Conservation (phyloP, 208 protist genomes). For the Wallacemonas collosoma region DNA sequence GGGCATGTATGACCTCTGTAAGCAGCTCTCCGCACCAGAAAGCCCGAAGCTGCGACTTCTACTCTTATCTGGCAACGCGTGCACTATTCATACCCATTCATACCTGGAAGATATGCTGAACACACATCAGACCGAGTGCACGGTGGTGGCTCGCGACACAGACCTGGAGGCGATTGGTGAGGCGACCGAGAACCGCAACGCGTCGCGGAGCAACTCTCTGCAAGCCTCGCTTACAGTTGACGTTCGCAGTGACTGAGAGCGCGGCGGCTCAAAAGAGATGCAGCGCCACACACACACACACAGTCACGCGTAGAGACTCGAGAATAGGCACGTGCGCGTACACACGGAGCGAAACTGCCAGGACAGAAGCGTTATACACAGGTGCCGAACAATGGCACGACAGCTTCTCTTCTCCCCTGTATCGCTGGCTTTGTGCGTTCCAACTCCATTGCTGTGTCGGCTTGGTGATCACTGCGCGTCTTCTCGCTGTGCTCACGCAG, state of each 20-base stretch:
- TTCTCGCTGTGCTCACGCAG: too few species aligned
- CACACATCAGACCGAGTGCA: constrained; percentile 37
- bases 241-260: background rate
- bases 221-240: background rate
- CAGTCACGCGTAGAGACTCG: too few species aligned
- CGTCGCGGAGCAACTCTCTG: background rate
- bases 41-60: constrained; percentile 43
- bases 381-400: too few species aligned
- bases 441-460: too few species aligned
- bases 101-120: constrained; percentile 42
- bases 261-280: too few species aligned
- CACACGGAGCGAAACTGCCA: too few species aligned
- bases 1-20: constrained; percentile 47
- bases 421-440: too few species aligned
- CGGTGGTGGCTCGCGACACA: constrained; percentile 53
- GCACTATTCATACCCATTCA: constrained; percentile 29
- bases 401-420: too few species aligned
- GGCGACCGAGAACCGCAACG: constrained; percentile 15
- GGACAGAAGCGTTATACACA: too few species aligned
- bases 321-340: too few species aligned
- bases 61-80: constrained; percentile 56
- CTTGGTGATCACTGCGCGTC: too few species aligned
- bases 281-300: too few species aligned
- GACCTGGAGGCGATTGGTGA: constrained; percentile 36
- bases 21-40: constrained; percentile 28